Conservation (phyloP, 768 basidiomycete genomes). For the Collybia mongolica region DNA sequence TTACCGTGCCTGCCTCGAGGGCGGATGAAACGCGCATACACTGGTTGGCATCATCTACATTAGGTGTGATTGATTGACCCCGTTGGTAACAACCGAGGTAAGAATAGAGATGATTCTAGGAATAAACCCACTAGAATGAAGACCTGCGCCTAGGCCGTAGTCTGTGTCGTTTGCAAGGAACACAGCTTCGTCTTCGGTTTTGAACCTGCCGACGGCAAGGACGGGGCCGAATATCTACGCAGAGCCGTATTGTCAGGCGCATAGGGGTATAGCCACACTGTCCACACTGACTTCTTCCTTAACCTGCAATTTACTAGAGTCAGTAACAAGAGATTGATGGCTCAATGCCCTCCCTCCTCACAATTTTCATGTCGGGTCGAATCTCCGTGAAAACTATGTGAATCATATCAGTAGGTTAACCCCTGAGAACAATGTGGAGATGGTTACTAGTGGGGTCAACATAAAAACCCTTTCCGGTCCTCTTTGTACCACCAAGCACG, state of each 20-base stretch:
- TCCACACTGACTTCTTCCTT: slow-evolving; percentile 60
- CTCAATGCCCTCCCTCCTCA: slow-evolving; percentile 31
- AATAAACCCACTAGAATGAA: slow-evolving; percentile 72
- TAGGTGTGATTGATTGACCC: slow-evolving; percentile 1
- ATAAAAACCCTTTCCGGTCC: slow-evolving; percentile 77
- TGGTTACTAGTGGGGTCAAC: slow-evolving; percentile 81
- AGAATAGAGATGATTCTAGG: neutral
- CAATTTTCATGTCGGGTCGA: slow-evolving; percentile 81
- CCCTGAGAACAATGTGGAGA: slow-evolving; percentile 19
- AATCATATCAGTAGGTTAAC: neutral
- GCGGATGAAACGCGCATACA: slow-evolving; percentile 87
- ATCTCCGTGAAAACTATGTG: slow-evolving; percentile 78
- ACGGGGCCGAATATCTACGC: slow-evolving; percentile 93
- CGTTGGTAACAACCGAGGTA: neutral
- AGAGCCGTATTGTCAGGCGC: slow-evolving; percentile 4
- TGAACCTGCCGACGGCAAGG: slow-evolving; percentile 77
- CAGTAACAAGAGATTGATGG: too few relatives aligned
- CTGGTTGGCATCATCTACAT: slow-evolving; percentile 73
- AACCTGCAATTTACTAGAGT: slow-evolving; percentile 35
- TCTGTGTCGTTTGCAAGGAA: slow-evolving; percentile 81
- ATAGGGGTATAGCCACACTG: neutral
- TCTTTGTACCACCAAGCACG: slow-evolving; percentile 77
- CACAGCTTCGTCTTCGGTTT: slow-evolving; percentile 86
- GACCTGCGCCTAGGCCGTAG: slow-evolving; percentile 90
- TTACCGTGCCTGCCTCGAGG: slow-evolving; percentile 86